These are phyloP conservation scores for Ophiocordyceps unilateralis DNA, from an alignment of 2,329 filamentous ascomycete species.

Conservation along the genomic window DNA sequence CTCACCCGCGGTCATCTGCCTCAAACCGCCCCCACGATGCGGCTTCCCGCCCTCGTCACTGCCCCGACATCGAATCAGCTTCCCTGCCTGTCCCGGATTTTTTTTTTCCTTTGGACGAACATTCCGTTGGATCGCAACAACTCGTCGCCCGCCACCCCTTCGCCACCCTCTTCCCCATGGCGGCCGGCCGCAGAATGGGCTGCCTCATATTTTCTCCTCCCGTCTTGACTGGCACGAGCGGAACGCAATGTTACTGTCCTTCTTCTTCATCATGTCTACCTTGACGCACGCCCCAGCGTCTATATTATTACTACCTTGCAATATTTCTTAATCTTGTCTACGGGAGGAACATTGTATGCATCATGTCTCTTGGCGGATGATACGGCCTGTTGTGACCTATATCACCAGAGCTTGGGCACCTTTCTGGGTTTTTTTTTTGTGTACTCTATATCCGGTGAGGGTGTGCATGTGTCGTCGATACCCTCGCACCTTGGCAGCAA, in stretches of 20 bases:
- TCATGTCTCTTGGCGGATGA: not conserved
- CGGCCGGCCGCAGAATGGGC: conserved; percentile 5
- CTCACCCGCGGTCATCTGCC: conserved; percentile 4
- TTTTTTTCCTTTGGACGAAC: not conserved
- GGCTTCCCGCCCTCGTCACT: conserved; percentile 1
- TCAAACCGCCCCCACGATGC: conserved; percentile 2
- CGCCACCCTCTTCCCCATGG: not conserved
- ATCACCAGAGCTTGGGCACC: not conserved
- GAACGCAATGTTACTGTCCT: not conserved
- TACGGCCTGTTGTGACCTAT: not conserved
- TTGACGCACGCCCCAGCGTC: not conserved
- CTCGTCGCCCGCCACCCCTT: not conserved
- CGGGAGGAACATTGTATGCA: not conserved
- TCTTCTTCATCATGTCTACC: not conserved
- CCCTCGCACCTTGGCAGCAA: not conserved
- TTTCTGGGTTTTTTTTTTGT: not conserved
- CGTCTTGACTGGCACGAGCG: conserved; percentile 9
- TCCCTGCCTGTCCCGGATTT: conserved; percentile 4
- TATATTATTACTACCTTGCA: not conserved
- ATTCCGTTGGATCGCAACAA: not conserved
- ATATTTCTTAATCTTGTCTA: not conserved
- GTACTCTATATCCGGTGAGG: not conserved
- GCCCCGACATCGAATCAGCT: conserved; percentile 3
- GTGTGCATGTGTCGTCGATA: not conserved
- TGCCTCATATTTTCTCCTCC: conserved; percentile 1